Evolutionary conservation across 2,329 filamentous ascomycete genomes (phyloP).

Genomic region (Neofusicoccum laricinum): DNA sequence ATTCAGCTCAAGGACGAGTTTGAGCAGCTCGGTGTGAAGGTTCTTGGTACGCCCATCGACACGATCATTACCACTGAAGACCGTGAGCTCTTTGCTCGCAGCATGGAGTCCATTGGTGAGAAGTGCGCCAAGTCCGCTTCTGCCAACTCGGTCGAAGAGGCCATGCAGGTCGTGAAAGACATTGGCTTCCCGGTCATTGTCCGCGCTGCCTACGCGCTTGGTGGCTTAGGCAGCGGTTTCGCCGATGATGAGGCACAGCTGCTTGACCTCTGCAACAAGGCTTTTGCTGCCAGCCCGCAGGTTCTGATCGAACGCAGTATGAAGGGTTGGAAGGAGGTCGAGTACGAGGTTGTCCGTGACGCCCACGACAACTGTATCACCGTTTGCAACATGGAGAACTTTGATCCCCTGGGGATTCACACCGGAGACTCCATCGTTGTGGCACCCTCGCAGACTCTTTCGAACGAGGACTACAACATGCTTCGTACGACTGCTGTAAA

Average conservation of each 20-base stretch:
- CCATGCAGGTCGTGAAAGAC: conserved; percentile 78
- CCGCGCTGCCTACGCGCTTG: conserved; percentile 90
- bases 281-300: conserved; percentile 91
- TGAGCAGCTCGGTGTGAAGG: conserved; percentile 84
- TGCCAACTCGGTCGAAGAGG: conserved; percentile 83
- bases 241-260: conserved; percentile 83
- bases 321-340: conserved; percentile 99
- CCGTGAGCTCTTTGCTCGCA: conserved; percentile 92
- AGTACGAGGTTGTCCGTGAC: conserved; percentile 97
- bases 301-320: conserved; percentile 96
- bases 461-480: conserved; percentile 99
- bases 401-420: conserved; percentile 95
- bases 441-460: conserved; percentile 92
- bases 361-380: conserved; percentile 97
- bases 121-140: conserved; percentile 98
- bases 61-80: conserved; percentile 99
- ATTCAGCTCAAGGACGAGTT: conserved; percentile 98
- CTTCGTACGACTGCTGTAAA: conserved; percentile 94
- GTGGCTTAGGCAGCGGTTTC: conserved; percentile 92
- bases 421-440: conserved; percentile 98
- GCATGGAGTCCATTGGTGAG: conserved; percentile 97
- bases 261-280: conserved; percentile 85
- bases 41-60: conserved; percentile 93
- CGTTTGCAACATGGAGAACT: conserved; percentile 99
- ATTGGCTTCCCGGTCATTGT: conserved; percentile 98